Evolutionary conservation across 352 stramenopile genomes (phyloP).

Genomic region (Hyaloperonospora arabidopsidis): DNA sequence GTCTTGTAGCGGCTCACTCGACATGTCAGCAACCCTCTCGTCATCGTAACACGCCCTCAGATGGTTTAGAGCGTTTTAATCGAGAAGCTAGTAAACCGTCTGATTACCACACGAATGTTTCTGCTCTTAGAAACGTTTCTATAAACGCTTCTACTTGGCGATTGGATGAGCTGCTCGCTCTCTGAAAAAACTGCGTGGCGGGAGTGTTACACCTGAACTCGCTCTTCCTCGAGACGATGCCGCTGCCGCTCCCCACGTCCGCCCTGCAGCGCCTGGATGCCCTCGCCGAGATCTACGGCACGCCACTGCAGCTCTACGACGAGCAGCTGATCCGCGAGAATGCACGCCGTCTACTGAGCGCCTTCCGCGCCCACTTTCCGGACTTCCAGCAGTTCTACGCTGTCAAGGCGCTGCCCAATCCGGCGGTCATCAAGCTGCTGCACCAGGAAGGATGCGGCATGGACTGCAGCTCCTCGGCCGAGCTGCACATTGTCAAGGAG

Average conservation of each 20-base stretch:
- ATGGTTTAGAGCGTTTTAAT: too few relatives aligned
- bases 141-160: background rate
- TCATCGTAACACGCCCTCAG: too few relatives aligned
- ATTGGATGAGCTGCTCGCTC: slow-evolving; percentile 20
- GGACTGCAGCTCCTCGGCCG: slow-evolving; percentile 82
- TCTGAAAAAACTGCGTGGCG: slow-evolving; percentile 16
- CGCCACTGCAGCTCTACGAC: slow-evolving; percentile 85
- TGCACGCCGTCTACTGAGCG: slow-evolving; percentile 51
- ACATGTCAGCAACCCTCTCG: too few relatives aligned
- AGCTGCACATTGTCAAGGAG: slow-evolving; percentile 73
- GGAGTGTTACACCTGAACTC: slow-evolving; percentile 16
- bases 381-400: slow-evolving; percentile 86
- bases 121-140: too few relatives aligned
- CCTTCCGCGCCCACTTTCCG: slow-evolving; percentile 70
- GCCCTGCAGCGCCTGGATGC: slow-evolving; percentile 48
- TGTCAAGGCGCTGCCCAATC: slow-evolving; percentile 87
- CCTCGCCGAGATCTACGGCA: slow-evolving; percentile 70
- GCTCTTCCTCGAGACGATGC: slow-evolving; percentile 27
- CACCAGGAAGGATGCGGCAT: slow-evolving; percentile 80
- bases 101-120: too few relatives aligned
- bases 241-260: slow-evolving; percentile 39
- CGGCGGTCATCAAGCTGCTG: slow-evolving; percentile 80
- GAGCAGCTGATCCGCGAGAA: slow-evolving; percentile 80
- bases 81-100: too few relatives aligned
- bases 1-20: too few relatives aligned